Evolutionary conservation across 192 early-diverging fungal genomes (phyloP), one percentile per base, ranked within the genome.

Genomic region (Lobosporangium transversale): DNA sequence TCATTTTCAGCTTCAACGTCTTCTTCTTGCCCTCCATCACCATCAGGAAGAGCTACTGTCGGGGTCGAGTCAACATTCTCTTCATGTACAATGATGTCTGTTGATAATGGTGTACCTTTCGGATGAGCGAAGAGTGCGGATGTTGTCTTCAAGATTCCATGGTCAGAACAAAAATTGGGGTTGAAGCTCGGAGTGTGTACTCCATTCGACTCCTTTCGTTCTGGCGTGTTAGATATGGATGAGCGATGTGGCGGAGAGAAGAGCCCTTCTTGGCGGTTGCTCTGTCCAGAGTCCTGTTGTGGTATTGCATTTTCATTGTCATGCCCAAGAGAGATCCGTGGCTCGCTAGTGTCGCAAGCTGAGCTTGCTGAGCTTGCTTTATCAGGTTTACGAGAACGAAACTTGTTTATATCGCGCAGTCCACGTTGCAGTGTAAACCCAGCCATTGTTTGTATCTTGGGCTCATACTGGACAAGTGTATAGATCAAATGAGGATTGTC

Each of bases 401-500:
- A 56, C 57, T 84, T 76, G 44, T 86, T 62, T 53, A 89, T 82
- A 36, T 94, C 90, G 10, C 56, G 78, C 52, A 88, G 57, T 24
- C 90, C 94, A 53, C 73, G 69, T 35, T 81, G 84, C 42, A 95
- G 81, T 2, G 89, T 90, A 54, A 97, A 89, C 17, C 84, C 65
- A 32, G 81, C 74, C 43, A 97, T 73, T 6, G 84, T 83, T 45
- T 88, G 84, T 64, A 97, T 90, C 51, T 86, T 90, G 17, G 84
- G 69, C 37, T 91, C 90, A 52, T 90, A 81, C 47, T 91, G 85
- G 24, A 95, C 85, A 63, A 97, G 83, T 26, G 90, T 88, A 78
- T 95, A 95, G 26, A 95, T 84, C 18, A 97, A 55, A 26, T 89
- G 88, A 7, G 89, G 83, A 65, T 97, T 97, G 40, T 92, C 94